Evolutionary conservation across 345 rosid genomes (phyloP).

Genomic region (Litchi chinensis): DNA sequence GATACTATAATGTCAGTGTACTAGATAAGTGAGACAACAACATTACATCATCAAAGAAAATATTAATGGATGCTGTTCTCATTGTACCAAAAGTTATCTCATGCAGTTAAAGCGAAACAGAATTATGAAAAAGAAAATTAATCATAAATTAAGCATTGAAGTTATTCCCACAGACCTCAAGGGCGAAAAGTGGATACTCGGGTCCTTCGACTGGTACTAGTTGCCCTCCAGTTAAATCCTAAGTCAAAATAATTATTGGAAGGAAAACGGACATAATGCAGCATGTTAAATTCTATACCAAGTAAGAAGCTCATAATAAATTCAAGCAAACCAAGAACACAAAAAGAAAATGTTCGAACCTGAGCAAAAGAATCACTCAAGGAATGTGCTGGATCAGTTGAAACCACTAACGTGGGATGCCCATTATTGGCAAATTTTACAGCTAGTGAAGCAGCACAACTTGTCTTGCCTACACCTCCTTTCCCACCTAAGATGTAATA

Average conservation of each 20-base stretch:
- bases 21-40: constrained; percentile 12
- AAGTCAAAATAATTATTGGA: constrained; percentile 15
- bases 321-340: constrained; percentile 12
- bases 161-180: constrained; percentile 59
- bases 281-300: neutral
- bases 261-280: neutral
- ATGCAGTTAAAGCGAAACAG: neutral
- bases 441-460: constrained; percentile 98
- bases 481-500: constrained; percentile 97
- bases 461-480: constrained; percentile 98
- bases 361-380: constrained; percentile 97
- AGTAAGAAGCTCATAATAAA: constrained; percentile 9
- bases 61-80: neutral
- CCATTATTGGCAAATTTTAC: constrained; percentile 94
- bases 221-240: constrained; percentile 94
- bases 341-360: constrained; percentile 37
- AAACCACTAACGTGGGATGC: constrained; percentile 95
- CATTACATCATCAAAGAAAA: constrained; percentile 9
- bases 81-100: neutral
- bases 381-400: constrained; percentile 98
- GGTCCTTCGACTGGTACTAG: constrained; percentile 92
- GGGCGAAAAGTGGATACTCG: constrained; percentile 88
- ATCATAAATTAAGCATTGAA: constrained; percentile 3
- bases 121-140: constrained; percentile 15
- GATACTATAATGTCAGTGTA: constrained; percentile 39